These are phyloP conservation scores for Chiua virens DNA, from an alignment of 768 basidiomycete genomes.

Conservation along the genomic window DNA sequence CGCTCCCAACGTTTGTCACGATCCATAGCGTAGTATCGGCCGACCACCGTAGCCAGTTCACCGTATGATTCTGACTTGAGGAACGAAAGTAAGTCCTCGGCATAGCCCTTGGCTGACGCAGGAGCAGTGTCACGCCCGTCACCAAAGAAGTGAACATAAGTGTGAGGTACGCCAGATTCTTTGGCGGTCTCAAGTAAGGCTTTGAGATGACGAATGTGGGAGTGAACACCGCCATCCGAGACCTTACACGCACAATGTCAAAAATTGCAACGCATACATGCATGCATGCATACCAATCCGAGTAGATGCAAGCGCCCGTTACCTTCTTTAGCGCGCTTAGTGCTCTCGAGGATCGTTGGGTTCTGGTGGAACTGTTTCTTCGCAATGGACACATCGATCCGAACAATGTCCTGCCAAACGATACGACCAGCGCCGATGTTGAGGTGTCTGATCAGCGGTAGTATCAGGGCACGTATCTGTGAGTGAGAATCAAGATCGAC, in stretches of 20 bases:
- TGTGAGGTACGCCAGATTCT: slow-evolving; percentile 77
- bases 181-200: slow-evolving; percentile 91
- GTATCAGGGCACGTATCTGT: not conserved
- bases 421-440: slow-evolving; percentile 95
- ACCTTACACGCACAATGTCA: slow-evolving; percentile 46
- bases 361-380: slow-evolving; percentile 86
- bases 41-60: slow-evolving; percentile 80
- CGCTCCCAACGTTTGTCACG: slow-evolving; percentile 97
- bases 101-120: slow-evolving; percentile 74
- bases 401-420: slow-evolving; percentile 98
- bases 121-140: slow-evolving; percentile 96
- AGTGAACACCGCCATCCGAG: slow-evolving; percentile 97
- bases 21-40: slow-evolving; percentile 97
- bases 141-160: slow-evolving; percentile 91
- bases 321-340: slow-evolving; percentile 76
- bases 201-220: slow-evolving; percentile 87
- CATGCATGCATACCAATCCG: slow-evolving; percentile 63
- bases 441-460: slow-evolving; percentile 60
- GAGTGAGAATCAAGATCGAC: slow-evolving; percentile 24
- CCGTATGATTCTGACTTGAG: slow-evolving; percentile 76
- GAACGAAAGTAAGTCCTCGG: slow-evolving; percentile 74
- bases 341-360: slow-evolving; percentile 65
- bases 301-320: slow-evolving; percentile 87
- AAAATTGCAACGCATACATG: not conserved
- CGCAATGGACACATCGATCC: slow-evolving; percentile 90